Evolutionary conservation across 2,329 filamentous ascomycete genomes (phyloP), one percentile per base, ranked within the genome.

Genomic region (Trichophyton benhamiae): DNA sequence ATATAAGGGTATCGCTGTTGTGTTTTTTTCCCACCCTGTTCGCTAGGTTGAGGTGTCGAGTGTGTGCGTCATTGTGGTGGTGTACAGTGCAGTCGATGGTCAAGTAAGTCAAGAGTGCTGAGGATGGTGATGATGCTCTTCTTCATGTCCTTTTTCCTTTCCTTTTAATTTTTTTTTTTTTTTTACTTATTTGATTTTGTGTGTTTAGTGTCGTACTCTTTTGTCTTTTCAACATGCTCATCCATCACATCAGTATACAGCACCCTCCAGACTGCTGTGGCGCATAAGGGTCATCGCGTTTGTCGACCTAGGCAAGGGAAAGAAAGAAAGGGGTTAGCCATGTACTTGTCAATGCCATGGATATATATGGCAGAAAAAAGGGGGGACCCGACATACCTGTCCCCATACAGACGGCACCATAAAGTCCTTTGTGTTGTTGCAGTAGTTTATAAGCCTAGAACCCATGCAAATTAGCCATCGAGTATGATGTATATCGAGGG

Each of bases 381-480:
- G 27, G 6, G 44, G 49, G 58, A 58, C 2, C 9, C 30, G 49
- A 70, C 49, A 13, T 79, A 86, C 83, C 64, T 87, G 84, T 68
- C 92, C 92, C 94, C 94, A 99, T 75, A 95, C 89, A 60, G 91
- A 95, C 59, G 91, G 91, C 62, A 97, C 91, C 94, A 99, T 97
- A 80, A 95, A 97, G 76, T 99, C 94, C 76, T 92, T 88, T 69
- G 94, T 96, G 77, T 89, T 91, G 77, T 95, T 95, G 78, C 92
- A 97, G 80, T 97, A 97, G 69, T 90, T 89, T 75, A 97, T 97
- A 75, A 97, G 88, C 76, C 94, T 99, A 72, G 66, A 63, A 41
- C 9, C 27, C 59, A 38, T 17, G 41, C 1, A 15, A 8, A 44
- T 17, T 44, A 17, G n/a, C 13, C 41, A n/a, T 44, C 41, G 33